Evolutionary conservation across 2,329 filamentous ascomycete species (phyloP).

Genomic region (Dothideomycetes sp.): DNA sequence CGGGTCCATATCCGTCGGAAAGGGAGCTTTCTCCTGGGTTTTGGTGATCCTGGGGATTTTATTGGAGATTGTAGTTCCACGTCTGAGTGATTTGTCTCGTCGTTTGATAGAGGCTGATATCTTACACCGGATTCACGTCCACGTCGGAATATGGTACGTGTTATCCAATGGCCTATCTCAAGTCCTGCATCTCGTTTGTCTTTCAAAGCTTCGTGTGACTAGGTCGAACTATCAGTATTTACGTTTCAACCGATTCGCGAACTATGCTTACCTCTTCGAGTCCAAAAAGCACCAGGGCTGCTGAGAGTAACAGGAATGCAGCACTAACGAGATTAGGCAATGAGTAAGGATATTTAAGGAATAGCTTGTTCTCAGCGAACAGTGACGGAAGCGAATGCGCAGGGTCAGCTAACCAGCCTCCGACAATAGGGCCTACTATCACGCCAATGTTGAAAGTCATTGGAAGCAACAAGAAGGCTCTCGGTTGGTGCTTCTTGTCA

Average conservation of each 20-base stretch:
- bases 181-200: constrained; percentile 34
- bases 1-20: constrained; percentile 39
- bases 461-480: constrained; percentile 51
- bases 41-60: constrained; percentile 17
- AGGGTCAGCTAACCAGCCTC: constrained; percentile 61
- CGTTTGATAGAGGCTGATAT: constrained; percentile 22
- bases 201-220: constrained; percentile 33
- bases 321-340: constrained; percentile 61
- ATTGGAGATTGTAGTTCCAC: constrained; percentile 25
- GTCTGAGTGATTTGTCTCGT: constrained; percentile 16
- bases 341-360: constrained; percentile 65
- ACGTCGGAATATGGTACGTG: constrained; percentile 26
- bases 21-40: constrained; percentile 30
- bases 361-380: too few species aligned
- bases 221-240: too few species aligned
- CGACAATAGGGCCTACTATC: constrained; percentile 42
- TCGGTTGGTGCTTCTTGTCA: constrained; percentile 52
- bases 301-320: constrained; percentile 48
- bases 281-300: constrained; percentile 50
- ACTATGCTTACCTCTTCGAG: constrained; percentile 52
- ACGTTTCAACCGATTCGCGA: neutral
- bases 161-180: constrained; percentile 31
- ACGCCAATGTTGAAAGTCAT: constrained; percentile 59
- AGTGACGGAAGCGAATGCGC: too few species aligned
- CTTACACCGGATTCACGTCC: constrained; percentile 18